A percentile compares a stretch with the other conserved stretches of the same genome.
Conservation (phyloP, 1,139 yeast genomes). For the Taiozyma onychis region DNA sequence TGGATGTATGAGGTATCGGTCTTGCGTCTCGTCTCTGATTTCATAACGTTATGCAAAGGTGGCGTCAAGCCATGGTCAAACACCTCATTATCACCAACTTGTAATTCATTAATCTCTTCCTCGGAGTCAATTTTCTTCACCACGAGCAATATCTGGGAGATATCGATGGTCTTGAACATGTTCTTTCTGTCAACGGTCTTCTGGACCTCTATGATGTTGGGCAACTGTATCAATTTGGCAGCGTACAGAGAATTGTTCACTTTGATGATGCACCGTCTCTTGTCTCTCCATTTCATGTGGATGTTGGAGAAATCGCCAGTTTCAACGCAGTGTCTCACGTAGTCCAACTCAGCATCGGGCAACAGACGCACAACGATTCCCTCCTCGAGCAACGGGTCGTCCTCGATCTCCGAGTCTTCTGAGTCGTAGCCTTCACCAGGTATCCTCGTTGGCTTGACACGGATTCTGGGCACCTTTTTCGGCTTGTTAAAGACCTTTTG, state of each 20-base stretch:
- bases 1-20: slow-evolving; percentile 48
- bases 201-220: slow-evolving; percentile 81
- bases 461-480: slow-evolving; percentile 14
- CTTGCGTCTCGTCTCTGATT: slow-evolving; percentile 48
- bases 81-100: slow-evolving; percentile 30
- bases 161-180: slow-evolving; percentile 79
- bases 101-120: slow-evolving; percentile 39
- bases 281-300: slow-evolving; percentile 74
- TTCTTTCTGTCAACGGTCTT: slow-evolving; percentile 90
- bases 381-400: slow-evolving; percentile 87
- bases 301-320: slow-evolving; percentile 74
- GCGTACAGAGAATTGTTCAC: slow-evolving; percentile 59
- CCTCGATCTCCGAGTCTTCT: slow-evolving; percentile 94
- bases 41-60: slow-evolving; percentile 56
- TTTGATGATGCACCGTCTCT: slow-evolving; percentile 65
- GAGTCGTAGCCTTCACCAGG: slow-evolving; percentile 97
- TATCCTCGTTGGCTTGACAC: slow-evolving; percentile 77
- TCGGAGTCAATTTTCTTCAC: slow-evolving; percentile 55
- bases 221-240: slow-evolving; percentile 83
- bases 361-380: slow-evolving; percentile 76
- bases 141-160: slow-evolving; percentile 81
- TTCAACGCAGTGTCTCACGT: slow-evolving; percentile 73
- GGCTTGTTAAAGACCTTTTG: background rate
- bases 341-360: slow-evolving; percentile 74
- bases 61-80: slow-evolving; percentile 57